Conservation (phyloP, 2,329 filamentous ascomycete genomes). For the Tolypocladium sp. region DNA sequence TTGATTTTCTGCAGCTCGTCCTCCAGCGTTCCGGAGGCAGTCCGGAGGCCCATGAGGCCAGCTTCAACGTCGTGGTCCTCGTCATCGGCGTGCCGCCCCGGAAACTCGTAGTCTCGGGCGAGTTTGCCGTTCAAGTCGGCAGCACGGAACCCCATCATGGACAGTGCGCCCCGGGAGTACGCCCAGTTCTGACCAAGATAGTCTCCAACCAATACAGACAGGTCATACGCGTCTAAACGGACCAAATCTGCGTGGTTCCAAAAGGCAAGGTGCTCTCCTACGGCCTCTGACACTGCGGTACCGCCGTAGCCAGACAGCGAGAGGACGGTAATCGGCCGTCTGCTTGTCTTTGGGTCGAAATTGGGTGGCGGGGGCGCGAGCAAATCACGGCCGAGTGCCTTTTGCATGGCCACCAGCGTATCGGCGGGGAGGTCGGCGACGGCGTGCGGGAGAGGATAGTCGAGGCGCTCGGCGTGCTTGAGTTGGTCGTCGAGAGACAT, state of each 20-base stretch:
- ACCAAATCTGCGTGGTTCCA: constrained; percentile 58
- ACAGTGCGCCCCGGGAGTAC: constrained; percentile 36
- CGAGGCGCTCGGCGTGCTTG: constrained; percentile 19
- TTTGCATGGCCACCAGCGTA: constrained; percentile 21
- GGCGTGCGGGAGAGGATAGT: constrained; percentile 22
- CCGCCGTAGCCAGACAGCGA: constrained; percentile 28
- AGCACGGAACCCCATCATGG: constrained; percentile 47
- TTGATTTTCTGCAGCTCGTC: constrained; percentile 35
- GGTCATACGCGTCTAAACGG: constrained; percentile 56
- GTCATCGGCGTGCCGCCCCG: constrained; percentile 18
- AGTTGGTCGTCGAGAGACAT: constrained; percentile 17
- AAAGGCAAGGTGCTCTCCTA: constrained; percentile 55
- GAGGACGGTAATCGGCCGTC: constrained; percentile 28
- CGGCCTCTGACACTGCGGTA: constrained; percentile 26
- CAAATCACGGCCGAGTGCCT: constrained; percentile 19
- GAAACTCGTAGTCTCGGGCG: constrained; percentile 34
- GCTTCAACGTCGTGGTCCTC: constrained; percentile 25
- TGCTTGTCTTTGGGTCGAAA: constrained; percentile 22
- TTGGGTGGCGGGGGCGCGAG: constrained; percentile 13
- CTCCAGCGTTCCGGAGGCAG: constrained; percentile 21
- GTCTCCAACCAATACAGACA: constrained; percentile 59
- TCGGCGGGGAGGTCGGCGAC: constrained; percentile 23
- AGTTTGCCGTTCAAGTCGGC: constrained; percentile 46
- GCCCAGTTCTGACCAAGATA: constrained; percentile 57
- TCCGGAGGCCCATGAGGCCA: constrained; percentile 18